Evolutionary conservation across 2,329 filamentous ascomycete species (phyloP).

Genomic region (Phialophora verrucosa): DNA sequence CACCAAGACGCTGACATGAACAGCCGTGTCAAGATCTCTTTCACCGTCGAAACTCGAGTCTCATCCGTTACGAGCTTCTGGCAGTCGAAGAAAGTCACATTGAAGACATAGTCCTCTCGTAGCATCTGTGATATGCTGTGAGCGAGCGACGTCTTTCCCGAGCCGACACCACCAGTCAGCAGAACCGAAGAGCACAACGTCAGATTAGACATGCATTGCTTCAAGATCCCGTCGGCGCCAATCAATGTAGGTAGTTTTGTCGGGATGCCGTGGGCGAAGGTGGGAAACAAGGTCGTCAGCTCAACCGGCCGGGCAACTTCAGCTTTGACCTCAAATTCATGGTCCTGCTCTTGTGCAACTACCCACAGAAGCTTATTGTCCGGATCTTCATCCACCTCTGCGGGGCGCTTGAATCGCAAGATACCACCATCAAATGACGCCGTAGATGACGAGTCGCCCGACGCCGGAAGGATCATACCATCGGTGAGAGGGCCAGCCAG

Average conservation of each 20-base stretch:
- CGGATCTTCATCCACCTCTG: constrained; percentile 45
- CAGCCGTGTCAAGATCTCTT: constrained; percentile 80
- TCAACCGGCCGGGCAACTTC: constrained; percentile 71
- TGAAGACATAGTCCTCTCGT: constrained; percentile 74
- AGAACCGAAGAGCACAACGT: constrained; percentile 87
- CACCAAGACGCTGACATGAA: constrained; percentile 94
- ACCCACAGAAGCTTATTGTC: constrained; percentile 64
- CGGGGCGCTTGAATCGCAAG: constrained; percentile 65
- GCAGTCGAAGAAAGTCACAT: constrained; percentile 85
- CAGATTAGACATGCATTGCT: constrained; percentile 75
- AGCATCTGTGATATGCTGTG: constrained; percentile 76
- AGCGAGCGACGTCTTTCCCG: constrained; percentile 84
- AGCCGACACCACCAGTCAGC: constrained; percentile 84
- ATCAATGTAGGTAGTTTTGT: constrained; percentile 68
- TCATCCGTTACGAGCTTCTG: constrained; percentile 89
- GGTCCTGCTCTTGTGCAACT: constrained; percentile 74
- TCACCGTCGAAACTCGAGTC: constrained; percentile 84
- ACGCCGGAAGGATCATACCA: constrained; percentile 75
- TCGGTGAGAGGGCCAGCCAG: constrained; percentile 87
- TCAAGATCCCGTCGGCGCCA: constrained; percentile 79
- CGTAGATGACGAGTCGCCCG: constrained; percentile 59
- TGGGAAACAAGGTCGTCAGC: constrained; percentile 45
- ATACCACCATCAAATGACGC: constrained; percentile 83
- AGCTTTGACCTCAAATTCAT: constrained; percentile 75
- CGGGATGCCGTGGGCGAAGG: constrained; percentile 63